A percentile compares a stretch with the other conserved stretches of the same genome.
Evolutionary conservation across 192 early-diverging fungal species (phyloP).

Genomic region (Kappamyces sp.): DNA sequence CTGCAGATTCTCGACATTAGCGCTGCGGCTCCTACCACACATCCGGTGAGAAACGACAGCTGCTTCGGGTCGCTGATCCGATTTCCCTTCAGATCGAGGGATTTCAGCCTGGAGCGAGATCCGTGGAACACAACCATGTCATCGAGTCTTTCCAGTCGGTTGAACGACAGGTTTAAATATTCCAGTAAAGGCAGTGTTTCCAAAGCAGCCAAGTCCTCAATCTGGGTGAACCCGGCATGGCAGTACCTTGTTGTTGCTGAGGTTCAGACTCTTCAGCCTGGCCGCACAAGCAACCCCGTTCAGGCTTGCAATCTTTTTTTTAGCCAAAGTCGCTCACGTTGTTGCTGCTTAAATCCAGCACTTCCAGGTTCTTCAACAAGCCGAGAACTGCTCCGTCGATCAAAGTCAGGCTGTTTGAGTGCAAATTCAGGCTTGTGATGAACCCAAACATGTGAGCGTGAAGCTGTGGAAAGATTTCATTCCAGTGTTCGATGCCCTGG

Average conservation of each 20-base stretch:
- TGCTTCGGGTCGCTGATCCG: conserved; percentile 20
- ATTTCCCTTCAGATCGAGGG: conserved; percentile 42
- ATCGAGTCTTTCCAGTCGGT: conserved; percentile 28
- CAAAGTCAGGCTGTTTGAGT: conserved; percentile 6
- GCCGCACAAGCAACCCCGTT: too few species aligned
- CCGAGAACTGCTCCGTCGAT: neutral
- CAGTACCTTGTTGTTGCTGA: too few species aligned
- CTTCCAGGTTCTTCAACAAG: conserved; percentile 18
- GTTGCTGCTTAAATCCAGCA: conserved; percentile 41
- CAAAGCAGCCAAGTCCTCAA: conserved; percentile 23
- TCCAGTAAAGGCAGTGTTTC: conserved; percentile 16
- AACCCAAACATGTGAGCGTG: neutral
- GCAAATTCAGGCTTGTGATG: conserved; percentile 8
- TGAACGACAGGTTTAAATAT: conserved; percentile 39
- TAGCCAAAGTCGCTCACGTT: conserved; percentile 22
- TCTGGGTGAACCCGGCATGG: conserved; percentile 12
- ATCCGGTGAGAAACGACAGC: conserved; percentile 11
- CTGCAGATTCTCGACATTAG: conserved; percentile 14
- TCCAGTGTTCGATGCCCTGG: conserved; percentile 1
- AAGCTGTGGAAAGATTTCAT: conserved; percentile 9
- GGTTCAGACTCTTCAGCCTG: too few species aligned
- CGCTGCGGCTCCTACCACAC: too few species aligned
- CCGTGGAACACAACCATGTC: conserved; percentile 27
- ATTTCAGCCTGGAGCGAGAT: conserved; percentile 20
- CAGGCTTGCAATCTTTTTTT: neutral